A percentile compares a stretch with the other conserved stretches of the same genome.
These are phyloP conservation scores for Aspergillus transmontanensis DNA, from an alignment of 2,329 filamentous ascomycete species.

Conservation along the genomic window DNA sequence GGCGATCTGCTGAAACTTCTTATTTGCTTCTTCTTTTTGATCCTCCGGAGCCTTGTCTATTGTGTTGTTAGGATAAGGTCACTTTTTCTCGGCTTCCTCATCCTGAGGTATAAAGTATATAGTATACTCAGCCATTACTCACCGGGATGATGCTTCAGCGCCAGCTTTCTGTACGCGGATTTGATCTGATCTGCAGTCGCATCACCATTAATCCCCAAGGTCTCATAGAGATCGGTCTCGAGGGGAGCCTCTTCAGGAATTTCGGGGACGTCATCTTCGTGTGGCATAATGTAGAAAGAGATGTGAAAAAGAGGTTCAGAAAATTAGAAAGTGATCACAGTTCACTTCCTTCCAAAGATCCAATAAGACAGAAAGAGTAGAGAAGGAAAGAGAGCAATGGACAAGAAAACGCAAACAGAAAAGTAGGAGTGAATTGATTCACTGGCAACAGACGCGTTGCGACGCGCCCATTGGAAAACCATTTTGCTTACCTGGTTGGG, in stretches of 20 bases:
- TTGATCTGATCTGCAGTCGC: conserved; percentile 82
- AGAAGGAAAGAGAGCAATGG: neutral
- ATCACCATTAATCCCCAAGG: conserved; percentile 69
- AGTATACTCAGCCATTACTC: conserved; percentile 22
- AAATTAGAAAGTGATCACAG: neutral
- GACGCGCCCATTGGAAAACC: conserved; percentile 18
- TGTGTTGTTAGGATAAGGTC: neutral
- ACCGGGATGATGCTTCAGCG: conserved; percentile 85
- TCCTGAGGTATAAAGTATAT: neutral
- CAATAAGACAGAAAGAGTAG: neutral
- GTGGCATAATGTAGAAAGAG: neutral
- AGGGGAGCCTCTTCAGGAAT: conserved; percentile 21
- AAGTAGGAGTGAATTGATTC: neutral
- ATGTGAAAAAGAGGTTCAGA: neutral
- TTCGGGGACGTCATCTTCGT: conserved; percentile 10
- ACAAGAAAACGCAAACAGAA: neutral
- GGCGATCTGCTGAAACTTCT: conserved; percentile 84
- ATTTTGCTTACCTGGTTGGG: conserved; percentile 30
- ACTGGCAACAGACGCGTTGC: conserved; percentile 30
- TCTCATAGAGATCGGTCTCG: conserved; percentile 67
- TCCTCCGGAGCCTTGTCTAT: conserved; percentile 74
- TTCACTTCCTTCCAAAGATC: neutral
- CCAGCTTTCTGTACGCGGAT: conserved; percentile 86
- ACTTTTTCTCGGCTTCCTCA: neutral
- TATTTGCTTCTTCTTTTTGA: conserved; percentile 72